A percentile compares a stretch with the other conserved stretches of the same genome.
Evolutionary conservation across 2,329 filamentous ascomycete species (phyloP).

Genomic region (Clarireedia sp.): DNA sequence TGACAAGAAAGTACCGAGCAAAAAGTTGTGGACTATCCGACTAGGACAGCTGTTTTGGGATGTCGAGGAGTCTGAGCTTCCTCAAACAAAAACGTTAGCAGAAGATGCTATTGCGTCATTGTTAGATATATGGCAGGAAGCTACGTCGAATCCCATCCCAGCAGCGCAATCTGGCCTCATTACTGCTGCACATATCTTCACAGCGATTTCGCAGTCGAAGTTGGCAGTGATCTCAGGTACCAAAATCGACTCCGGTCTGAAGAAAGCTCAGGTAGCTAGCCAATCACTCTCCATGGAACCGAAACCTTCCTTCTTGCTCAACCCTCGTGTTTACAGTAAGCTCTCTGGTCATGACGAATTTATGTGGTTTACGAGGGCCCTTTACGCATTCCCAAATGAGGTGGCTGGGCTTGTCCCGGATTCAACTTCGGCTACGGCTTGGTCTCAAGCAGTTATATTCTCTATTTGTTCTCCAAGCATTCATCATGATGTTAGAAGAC

Average conservation of each 20-base stretch:
- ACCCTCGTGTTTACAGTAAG: conserved; percentile 77
- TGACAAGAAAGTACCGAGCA: conserved; percentile 74
- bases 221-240: conserved; percentile 46
- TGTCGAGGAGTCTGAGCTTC: conserved; percentile 37
- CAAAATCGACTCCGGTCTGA: conserved; percentile 48
- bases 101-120: conserved; percentile 48
- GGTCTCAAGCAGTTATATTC: conserved; percentile 83
- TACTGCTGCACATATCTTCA: conserved; percentile 67
- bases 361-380: conserved; percentile 64
- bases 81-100: conserved; percentile 44
- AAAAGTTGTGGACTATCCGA: conserved; percentile 73
- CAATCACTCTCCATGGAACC: conserved; percentile 63
- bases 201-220: conserved; percentile 50
- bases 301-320: conserved; percentile 83
- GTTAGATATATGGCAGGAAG: conserved; percentile 67
- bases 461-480: conserved; percentile 57
- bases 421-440: conserved; percentile 52
- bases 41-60: conserved; percentile 63
- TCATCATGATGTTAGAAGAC: conserved; percentile 54
- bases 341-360: conserved; percentile 67
- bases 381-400: conserved; percentile 52
- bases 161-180: conserved; percentile 79
- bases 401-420: conserved; percentile 39
- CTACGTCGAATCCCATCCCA: conserved; percentile 66
- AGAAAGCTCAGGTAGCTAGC: conserved; percentile 54